These are phyloP conservation scores for Xylaria sp. DNA, from an alignment of 2,329 filamentous ascomycete species.

Conservation along the genomic window DNA sequence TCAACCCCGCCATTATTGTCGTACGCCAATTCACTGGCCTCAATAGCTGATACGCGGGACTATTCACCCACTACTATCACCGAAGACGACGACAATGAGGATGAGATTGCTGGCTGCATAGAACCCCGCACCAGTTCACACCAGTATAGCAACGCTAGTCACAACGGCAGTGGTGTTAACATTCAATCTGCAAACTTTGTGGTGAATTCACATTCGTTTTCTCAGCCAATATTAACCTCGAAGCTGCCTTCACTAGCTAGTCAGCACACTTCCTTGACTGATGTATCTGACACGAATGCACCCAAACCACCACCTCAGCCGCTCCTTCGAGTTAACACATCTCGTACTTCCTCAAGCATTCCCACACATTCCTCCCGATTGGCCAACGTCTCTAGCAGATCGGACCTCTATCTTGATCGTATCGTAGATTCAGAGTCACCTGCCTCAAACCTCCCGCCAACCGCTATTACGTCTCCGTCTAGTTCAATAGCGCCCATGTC, in stretches of 20 bases:
- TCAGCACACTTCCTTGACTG: constrained; percentile 54
- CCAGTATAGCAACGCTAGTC: constrained; percentile 18
- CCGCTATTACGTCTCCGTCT: constrained; percentile 48
- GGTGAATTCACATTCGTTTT: constrained; percentile 44
- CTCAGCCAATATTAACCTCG: constrained; percentile 48
- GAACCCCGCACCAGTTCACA: constrained; percentile 25
- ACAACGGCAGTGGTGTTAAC: constrained; percentile 37
- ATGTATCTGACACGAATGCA: constrained; percentile 50
- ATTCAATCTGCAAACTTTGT: constrained; percentile 45
- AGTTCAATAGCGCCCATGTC: constrained; percentile 58
- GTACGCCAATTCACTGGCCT: constrained; percentile 67
- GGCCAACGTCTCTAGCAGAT: constrained; percentile 59
- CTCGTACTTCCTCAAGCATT: constrained; percentile 49
- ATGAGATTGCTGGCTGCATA: constrained; percentile 20
- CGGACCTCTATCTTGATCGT: constrained; percentile 59
- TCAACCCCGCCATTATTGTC: constrained; percentile 69
- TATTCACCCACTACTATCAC: constrained; percentile 67
- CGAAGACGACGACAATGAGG: constrained; percentile 60
- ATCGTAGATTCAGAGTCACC: constrained; percentile 55
- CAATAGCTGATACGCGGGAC: constrained; percentile 61
- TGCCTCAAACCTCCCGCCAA: constrained; percentile 43
- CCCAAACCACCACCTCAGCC: constrained; percentile 38
- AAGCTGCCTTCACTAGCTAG: constrained; percentile 55
- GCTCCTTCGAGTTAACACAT: constrained; percentile 54
- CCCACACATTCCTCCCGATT: constrained; percentile 53